Evolutionary conservation across 371 early-diverging fungal species (phyloP), one percentile per base, ranked within the genome.

Genomic region (Dichotomocladium elegans): DNA sequence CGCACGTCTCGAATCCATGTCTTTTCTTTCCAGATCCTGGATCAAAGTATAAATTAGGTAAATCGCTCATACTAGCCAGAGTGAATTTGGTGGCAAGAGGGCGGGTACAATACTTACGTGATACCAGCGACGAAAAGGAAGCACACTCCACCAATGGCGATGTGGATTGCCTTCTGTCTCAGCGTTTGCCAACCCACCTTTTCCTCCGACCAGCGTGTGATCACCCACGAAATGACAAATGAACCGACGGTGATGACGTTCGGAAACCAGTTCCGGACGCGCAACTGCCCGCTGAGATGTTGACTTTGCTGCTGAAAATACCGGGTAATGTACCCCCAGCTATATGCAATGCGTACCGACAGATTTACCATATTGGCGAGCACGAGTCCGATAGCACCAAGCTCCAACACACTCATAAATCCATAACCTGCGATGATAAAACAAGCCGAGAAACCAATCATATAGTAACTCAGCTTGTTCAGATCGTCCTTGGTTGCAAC

Each of bases 321-420:
- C 10, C 48, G 41, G 3, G 61, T 53, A 22, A 91, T 79, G 57
- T 85, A 94, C 40, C 62, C 34, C 79, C 72, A 85, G 49, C 90
- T 82, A 72, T 90, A 93, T 10, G 54, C 44, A 21, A 94, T 91
- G 5, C 98, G 84, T 50, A 92, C 71, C 1, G 65, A 55, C 67
- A 97, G 74, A 58, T 94, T 95, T 19, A 91, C 74, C 63, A 87
- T 86, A 61, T 97, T 97, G 10, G 94, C 92, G 14, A 89, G 27
- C 0, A 97, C 83, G 41, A 97, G 66, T 0, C 95, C 96, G 14
- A 77, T 68, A 2, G 90, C 87, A 8, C 92, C 94, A 52, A 86
- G 31, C 1, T 74, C 59, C 19, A 85, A 57, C 0, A 70, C 24
- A 1, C 74, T 58, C 70, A 90, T 82, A 57, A 88, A 74, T 9